Evolutionary conservation across 2,329 filamentous ascomycete genomes (phyloP), one percentile per base, ranked within the genome.

Genomic region (Aureobasidium melanogenum): DNA sequence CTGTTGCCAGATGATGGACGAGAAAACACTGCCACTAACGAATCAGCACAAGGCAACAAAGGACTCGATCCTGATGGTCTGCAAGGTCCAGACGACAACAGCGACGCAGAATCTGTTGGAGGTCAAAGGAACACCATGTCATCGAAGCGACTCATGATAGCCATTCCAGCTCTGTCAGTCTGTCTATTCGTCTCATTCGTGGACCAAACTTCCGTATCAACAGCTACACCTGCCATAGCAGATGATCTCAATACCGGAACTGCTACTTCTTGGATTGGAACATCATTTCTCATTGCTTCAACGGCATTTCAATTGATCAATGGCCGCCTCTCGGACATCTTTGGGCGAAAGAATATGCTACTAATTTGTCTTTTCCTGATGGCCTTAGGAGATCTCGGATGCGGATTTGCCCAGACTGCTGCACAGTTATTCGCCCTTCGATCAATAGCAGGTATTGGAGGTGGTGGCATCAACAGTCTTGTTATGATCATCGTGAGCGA

Each of bases 301-400:
- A 80, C 78, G 0, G 73, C 77, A 2, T 78, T 77, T 22, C 79
- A 80, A 60, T 70, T 80, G 1, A 66, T 79, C 5, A 77, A 80
- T 63, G 77, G 77, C 0, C 69, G 77, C 5, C 65, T 79, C 1
- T 79, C 77, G 0, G 77, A 79, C 50, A 79, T 79, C 12, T 79
- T 75, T 75, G 77, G 75, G 8, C 73, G 77, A 9, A 79, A 79
- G 63, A 69, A 62, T 22, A 51, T 68, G 24, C 62, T 68, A 2
- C 60, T 68, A 9, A 46, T 48, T 10, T 74, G 75, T 1, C 67
- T 79, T 17, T 71, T 70, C 1, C 72, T 79, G 8, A 78, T 79
- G 67, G 76, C 77, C 61, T 14, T 74, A 14, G 78, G 77, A 0
- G 78, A 77, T 0, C 65, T 80, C 2, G 76, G 76, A 0, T 73